Conservation (phyloP, 169 alveolate genomes). For the Cryptosporidium sp. region DNA sequence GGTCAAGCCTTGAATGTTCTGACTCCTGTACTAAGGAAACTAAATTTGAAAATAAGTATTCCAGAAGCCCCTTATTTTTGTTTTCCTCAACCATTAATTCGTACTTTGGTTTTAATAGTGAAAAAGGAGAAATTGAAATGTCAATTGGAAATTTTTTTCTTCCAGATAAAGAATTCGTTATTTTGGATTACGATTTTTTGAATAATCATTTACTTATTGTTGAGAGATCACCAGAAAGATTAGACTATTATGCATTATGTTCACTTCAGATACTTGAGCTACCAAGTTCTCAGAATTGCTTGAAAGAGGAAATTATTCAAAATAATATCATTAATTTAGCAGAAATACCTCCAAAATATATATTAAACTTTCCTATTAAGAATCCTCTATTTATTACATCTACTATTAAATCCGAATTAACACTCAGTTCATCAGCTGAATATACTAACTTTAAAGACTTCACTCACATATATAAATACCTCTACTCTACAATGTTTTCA, state of each 20-base stretch:
- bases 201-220: constrained; percentile 16
- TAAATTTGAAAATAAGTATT: background rate
- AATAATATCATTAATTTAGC: background rate
- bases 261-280: constrained; percentile 50
- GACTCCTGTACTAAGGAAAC: background rate
- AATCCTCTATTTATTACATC: constrained; percentile 16
- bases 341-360: constrained; percentile 43
- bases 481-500: constrained; percentile 40
- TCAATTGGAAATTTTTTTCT: background rate
- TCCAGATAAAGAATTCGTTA: constrained; percentile 62
- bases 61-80: constrained; percentile 13
- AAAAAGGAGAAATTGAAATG: constrained; percentile 5
- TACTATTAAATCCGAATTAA: constrained; percentile 11
- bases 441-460: background rate
- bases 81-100: constrained; percentile 37
- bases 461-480: constrained; percentile 4
- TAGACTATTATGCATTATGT: constrained; percentile 40
- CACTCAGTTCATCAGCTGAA: constrained; percentile 47
- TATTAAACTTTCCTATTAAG: constrained; percentile 49
- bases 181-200: constrained; percentile 40
- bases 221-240: constrained; percentile 73
- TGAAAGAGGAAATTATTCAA: background rate
- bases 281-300: background rate
- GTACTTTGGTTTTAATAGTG: constrained; percentile 35
- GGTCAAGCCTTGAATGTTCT: constrained; percentile 26